phyloP scores from a whole-genome alignment of 2,329 filamentous ascomycete species.

The Arthroderma sp. region DNA sequence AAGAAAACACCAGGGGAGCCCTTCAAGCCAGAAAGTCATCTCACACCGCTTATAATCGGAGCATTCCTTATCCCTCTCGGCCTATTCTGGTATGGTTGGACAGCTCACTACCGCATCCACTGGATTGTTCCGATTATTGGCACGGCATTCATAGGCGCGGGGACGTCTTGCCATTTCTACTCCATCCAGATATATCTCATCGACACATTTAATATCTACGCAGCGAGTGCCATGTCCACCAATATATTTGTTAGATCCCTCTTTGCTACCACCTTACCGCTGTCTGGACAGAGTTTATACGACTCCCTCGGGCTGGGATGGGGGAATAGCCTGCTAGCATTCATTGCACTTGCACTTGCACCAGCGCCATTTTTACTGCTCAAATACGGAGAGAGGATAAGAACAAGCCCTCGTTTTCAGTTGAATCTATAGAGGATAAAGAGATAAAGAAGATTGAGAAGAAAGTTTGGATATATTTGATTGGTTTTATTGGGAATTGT shows the following conservation, averaged over 20 bases:
- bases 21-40: constrained; percentile 12
- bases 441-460: no score
- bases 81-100: constrained; percentile 18
- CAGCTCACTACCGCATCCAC: constrained; percentile 18
- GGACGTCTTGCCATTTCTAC: constrained; percentile 8
- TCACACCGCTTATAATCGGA: constrained; percentile 9
- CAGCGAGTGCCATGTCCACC: constrained; percentile 35
- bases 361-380: constrained; percentile 32
- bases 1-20: no score
- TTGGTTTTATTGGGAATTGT: no score
- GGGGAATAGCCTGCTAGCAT: constrained; percentile 48
- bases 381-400: constrained; percentile 24
- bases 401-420: constrained; percentile 21
- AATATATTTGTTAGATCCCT: constrained; percentile 39
- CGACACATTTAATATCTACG: constrained; percentile 32
- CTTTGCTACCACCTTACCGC: constrained; percentile 44
- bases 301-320: constrained; percentile 49
- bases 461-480: no score
- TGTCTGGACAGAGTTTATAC: constrained; percentile 38
- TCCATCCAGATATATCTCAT: constrained; percentile 27
- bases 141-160: constrained; percentile 2
- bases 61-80: constrained; percentile 9
- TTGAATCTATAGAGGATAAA: not conserved
- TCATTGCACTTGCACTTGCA: constrained; percentile 31
- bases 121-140: constrained; percentile 39